These are phyloP conservation scores for Leccinum boreale DNA, from an alignment of 768 basidiomycete genomes.

Conservation along the genomic window DNA sequence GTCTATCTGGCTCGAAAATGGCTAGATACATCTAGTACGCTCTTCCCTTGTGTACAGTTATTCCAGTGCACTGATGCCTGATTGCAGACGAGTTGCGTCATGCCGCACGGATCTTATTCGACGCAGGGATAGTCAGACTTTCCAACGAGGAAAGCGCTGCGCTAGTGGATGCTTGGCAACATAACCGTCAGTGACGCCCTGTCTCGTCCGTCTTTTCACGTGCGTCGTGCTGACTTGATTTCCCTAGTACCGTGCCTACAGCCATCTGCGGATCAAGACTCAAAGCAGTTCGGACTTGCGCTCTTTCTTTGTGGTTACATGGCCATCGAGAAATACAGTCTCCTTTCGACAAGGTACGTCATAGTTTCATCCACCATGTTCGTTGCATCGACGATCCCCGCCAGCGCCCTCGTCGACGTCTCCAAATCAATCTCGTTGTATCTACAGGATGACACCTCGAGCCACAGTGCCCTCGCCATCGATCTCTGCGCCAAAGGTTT, in stretches of 20 bases:
- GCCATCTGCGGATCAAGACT: slow-evolving; percentile 57
- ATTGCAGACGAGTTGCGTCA: slow-evolving; percentile 67
- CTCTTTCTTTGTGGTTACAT: slow-evolving; percentile 82
- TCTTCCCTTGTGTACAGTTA: not conserved
- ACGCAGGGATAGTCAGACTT: slow-evolving; percentile 64
- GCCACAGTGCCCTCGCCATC: slow-evolving; percentile 70
- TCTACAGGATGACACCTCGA: slow-evolving; percentile 68
- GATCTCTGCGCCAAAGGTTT: slow-evolving; percentile 92
- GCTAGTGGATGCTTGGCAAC: slow-evolving; percentile 62
- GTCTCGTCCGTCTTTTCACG: not conserved
- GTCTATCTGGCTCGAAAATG: slow-evolving; percentile 71
- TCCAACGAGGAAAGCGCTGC: slow-evolving; percentile 62
- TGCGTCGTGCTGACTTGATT: slow-evolving; percentile 8
- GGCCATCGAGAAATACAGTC: slow-evolving; percentile 73
- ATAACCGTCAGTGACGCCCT: slow-evolving; percentile 44
- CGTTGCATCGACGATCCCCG: not conserved
- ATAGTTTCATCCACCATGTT: not conserved
- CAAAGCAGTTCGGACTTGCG: slow-evolving; percentile 58
- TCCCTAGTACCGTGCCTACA: slow-evolving; percentile 58
- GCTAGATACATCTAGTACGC: slow-evolving; percentile 71
- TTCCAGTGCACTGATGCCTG: slow-evolving; percentile 4
- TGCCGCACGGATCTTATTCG: slow-evolving; percentile 75
- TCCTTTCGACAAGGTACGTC: slow-evolving; percentile 68
- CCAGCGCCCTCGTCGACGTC: slow-evolving; percentile 76
- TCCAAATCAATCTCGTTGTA: slow-evolving; percentile 79